These are phyloP conservation scores for Cyclotella baltica DNA, from an alignment of 108 stramenopile genomes.

Conservation along the genomic window DNA sequence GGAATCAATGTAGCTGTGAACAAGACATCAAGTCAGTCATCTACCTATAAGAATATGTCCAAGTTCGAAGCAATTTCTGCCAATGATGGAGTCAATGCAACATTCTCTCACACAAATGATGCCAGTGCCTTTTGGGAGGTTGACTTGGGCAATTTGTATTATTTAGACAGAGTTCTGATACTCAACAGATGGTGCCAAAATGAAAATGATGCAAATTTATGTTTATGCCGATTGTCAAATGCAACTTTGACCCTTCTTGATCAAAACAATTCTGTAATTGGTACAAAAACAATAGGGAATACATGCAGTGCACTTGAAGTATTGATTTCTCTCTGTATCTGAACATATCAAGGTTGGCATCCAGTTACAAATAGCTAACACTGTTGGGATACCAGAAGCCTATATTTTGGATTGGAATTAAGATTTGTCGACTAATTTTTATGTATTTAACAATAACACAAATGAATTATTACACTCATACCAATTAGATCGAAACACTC, in stretches of 20 bases:
- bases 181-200: background rate
- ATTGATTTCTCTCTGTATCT: too few relatives aligned
- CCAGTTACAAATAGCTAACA: too few relatives aligned
- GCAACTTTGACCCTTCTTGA: background rate
- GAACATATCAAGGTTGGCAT: too few relatives aligned
- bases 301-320: background rate
- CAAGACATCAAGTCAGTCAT: background rate
- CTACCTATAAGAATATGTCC: too few relatives aligned
- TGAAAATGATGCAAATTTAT: background rate
- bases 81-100: background rate
- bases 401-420: too few relatives aligned
- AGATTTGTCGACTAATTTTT: too few relatives aligned
- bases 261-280: background rate
- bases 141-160: background rate
- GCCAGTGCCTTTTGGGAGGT: background rate
- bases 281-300: background rate
- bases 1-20: background rate
- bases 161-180: background rate
- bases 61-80: background rate
- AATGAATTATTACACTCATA: too few relatives aligned
- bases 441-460: too few relatives aligned
- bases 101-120: background rate
- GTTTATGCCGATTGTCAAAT: background rate
- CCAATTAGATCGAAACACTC: too few relatives aligned
- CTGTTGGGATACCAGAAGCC: too few relatives aligned